These are phyloP conservation scores for Leccinum pachyderme DNA, from an alignment of 1,284 basidiomycete genomes.

Conservation along the genomic window DNA sequence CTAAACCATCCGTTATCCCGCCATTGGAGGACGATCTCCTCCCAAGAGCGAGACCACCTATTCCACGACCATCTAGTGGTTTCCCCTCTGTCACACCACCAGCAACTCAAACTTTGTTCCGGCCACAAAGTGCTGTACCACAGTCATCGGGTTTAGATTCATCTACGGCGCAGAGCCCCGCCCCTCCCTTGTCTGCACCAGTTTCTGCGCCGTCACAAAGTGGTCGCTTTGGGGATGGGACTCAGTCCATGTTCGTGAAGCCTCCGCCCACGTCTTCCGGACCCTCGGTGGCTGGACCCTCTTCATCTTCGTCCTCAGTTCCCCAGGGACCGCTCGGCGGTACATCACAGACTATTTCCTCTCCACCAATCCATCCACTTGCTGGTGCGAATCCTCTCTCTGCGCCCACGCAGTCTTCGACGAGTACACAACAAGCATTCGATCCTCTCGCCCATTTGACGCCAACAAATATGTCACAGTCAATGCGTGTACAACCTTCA, in stretches of 20 bases:
- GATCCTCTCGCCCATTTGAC: conserved; percentile 64
- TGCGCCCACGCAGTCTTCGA: conserved; percentile 14
- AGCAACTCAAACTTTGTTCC: conserved; percentile 17
- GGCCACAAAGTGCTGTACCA: conserved; percentile 29
- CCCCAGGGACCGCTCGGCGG: conserved; percentile 32
- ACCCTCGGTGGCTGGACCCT: conserved; percentile 29
- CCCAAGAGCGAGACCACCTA: conserved; percentile 32
- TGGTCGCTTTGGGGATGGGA: conserved; percentile 66
- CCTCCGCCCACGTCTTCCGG: conserved; percentile 38
- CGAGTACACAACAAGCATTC: conserved; percentile 35
- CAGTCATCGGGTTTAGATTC: conserved; percentile 53
- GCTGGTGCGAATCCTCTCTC: conserved; percentile 18
- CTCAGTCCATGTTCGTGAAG: conserved; percentile 74
- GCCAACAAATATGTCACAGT: conserved; percentile 61
- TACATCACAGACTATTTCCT: conserved; percentile 8
- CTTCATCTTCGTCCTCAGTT: conserved; percentile 30
- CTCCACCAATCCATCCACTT: conserved; percentile 19
- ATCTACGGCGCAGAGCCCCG: conserved; percentile 15
- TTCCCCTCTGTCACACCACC: conserved; percentile 22
- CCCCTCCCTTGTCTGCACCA: conserved; percentile 26
- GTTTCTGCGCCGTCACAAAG: conserved; percentile 50
- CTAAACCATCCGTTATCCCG: conserved; percentile 58
- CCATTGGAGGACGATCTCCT: conserved; percentile 62
- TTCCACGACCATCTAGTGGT: conserved; percentile 18
- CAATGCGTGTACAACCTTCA: conserved; percentile 64